Percentiles rank a stretch among this genome's conserved stretches.
These are phyloP conservation scores for Aspergillus ibericus DNA, from an alignment of 2,329 filamentous ascomycete genomes.

Conservation along the genomic window DNA sequence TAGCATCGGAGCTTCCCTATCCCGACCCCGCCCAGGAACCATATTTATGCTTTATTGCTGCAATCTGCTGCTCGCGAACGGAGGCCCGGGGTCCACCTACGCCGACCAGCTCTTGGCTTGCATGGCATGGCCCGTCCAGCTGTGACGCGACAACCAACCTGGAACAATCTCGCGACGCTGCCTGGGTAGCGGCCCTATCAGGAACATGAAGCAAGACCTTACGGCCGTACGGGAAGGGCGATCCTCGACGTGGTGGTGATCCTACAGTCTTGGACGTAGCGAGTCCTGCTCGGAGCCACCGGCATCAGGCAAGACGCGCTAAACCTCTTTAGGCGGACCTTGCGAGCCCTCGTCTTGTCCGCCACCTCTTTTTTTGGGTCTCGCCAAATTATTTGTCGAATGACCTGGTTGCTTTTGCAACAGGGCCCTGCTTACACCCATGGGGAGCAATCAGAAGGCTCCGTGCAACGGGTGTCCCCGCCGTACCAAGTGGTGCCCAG, in stretches of 20 bases:
- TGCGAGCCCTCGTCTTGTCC: conserved; percentile 22
- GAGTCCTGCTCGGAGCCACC: background rate
- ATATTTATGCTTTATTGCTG: no score
- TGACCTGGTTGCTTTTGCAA: background rate
- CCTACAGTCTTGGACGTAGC: no score
- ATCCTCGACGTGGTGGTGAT: background rate
- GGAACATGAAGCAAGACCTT: no score
- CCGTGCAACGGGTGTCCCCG: background rate
- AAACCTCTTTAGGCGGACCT: conserved; percentile 28
- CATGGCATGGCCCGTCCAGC: no score
- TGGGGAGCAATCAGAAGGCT: background rate
- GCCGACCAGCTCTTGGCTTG: no score
- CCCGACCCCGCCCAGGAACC: no score
- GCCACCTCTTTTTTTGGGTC: background rate
- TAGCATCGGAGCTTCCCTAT: no score
- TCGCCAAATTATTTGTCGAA: conserved; percentile 5
- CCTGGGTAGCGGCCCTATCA: no score
- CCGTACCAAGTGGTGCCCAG: background rate
- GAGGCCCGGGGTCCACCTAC: no score
- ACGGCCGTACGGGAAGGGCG: background rate
- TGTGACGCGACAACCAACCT: no score
- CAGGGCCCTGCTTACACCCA: background rate
- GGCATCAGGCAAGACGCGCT: conserved; percentile 15
- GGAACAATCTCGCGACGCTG: no score
- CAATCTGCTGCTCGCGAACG: no score